A percentile compares a stretch with the other conserved stretches of the same genome.
phyloP scores from a whole-genome alignment of 2,329 filamentous ascomycete species.

The Gnomoniopsis sp. region DNA sequence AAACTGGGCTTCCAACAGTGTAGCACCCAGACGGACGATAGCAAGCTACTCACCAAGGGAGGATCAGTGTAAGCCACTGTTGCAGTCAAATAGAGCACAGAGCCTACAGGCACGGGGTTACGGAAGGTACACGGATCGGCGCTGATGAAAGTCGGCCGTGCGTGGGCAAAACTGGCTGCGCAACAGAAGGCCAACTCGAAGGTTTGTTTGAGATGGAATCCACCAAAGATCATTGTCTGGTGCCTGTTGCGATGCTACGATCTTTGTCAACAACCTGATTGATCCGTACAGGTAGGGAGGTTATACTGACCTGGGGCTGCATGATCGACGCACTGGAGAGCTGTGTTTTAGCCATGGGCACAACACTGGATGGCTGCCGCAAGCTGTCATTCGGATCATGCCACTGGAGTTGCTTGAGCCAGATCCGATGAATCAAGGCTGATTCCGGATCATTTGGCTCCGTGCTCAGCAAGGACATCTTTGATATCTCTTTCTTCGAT shows the following conservation, averaged over 20 bases:
- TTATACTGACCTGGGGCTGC: conserved; percentile 53
- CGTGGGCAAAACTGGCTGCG: conserved; percentile 67
- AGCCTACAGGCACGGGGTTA: conserved; percentile 72
- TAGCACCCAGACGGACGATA: neutral
- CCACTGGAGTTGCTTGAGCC: conserved; percentile 65
- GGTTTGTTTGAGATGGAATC: conserved; percentile 69
- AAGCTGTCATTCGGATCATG: conserved; percentile 36
- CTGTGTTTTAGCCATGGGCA: conserved; percentile 60
- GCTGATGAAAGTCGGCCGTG: conserved; percentile 66
- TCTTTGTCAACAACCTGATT: neutral
- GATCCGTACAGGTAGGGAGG: neutral
- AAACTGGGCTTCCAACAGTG: neutral
- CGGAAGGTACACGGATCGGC: conserved; percentile 73
- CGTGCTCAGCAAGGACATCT: conserved; percentile 60
- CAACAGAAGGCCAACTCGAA: conserved; percentile 77
- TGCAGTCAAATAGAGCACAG: conserved; percentile 70
- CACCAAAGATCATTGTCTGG: conserved; percentile 77
- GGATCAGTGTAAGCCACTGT: conserved; percentile 71
- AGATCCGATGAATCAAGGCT: conserved; percentile 69
- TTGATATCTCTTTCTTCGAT: conserved; percentile 61
- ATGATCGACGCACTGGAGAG: conserved; percentile 65
- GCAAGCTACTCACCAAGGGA: conserved; percentile 24
- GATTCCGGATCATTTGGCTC: conserved; percentile 70
- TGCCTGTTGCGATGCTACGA: conserved; percentile 37
- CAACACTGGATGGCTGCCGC: conserved; percentile 33